A percentile compares a stretch with the other conserved stretches of the same genome.
These are phyloP conservation scores for Candida vaughaniae DNA, from an alignment of 805 yeast genomes.

Conservation along the genomic window DNA sequence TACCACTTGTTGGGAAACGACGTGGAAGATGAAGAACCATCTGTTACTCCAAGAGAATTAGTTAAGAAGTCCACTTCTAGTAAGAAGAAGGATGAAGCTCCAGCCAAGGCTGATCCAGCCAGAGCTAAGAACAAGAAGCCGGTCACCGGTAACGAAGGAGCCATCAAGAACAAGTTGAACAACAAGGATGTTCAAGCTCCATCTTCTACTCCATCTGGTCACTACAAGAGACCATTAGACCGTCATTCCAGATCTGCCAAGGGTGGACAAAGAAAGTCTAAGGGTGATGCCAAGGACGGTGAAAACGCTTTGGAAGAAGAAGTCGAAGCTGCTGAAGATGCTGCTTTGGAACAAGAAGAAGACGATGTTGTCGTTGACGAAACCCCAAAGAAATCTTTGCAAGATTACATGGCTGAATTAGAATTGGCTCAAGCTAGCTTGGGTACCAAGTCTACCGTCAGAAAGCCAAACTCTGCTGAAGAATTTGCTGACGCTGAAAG, in stretches of 20 bases:
- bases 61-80: slow-evolving; percentile 82
- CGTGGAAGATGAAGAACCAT: slow-evolving; percentile 73
- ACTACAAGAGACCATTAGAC: slow-evolving; percentile 65
- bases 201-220: slow-evolving; percentile 50
- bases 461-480: slow-evolving; percentile 59
- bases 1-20: slow-evolving; percentile 85
- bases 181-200: slow-evolving; percentile 69
- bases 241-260: slow-evolving; percentile 85
- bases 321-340: slow-evolving; percentile 44
- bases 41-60: slow-evolving; percentile 64
- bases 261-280: slow-evolving; percentile 77
- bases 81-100: slow-evolving; percentile 81
- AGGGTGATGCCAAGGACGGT: slow-evolving; percentile 82
- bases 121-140: slow-evolving; percentile 71
- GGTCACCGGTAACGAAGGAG: slow-evolving; percentile 87
- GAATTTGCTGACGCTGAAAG: slow-evolving; percentile 51
- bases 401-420: slow-evolving; percentile 79
- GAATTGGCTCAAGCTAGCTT: slow-evolving; percentile 44
- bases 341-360: slow-evolving; percentile 46
- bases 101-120: slow-evolving; percentile 78
- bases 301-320: slow-evolving; percentile 66
- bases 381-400: slow-evolving; percentile 64
- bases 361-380: slow-evolving; percentile 42
- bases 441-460: slow-evolving; percentile 32
- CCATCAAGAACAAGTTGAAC: slow-evolving; percentile 67